phyloP scores from a whole-genome alignment of 2,329 filamentous ascomycete species.

The Camillea tinctor region DNA sequence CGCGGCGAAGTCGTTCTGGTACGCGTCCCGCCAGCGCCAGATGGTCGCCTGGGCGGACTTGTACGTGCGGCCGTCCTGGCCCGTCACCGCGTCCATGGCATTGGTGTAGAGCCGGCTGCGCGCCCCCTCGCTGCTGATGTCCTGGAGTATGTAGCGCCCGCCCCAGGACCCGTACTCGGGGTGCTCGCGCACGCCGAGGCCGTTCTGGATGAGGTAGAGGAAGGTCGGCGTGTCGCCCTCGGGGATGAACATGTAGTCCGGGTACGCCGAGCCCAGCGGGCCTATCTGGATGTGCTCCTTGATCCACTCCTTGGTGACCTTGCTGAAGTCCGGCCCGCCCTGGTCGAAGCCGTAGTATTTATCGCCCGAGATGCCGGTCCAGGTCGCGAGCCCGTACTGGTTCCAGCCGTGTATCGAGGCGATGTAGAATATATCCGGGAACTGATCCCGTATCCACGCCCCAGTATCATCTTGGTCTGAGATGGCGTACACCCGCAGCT shows the following conservation, averaged over 20 bases:
- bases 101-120: conserved; percentile 9
- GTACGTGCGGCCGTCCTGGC: conserved; percentile 11
- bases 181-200: conserved; percentile 40
- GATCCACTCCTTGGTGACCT: conserved; percentile 46
- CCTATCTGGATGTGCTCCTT: conserved; percentile 45
- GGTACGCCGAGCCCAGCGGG: conserved; percentile 37
- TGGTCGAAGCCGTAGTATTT: conserved; percentile 43
- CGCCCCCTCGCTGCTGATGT: conserved; percentile 1
- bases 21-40: conserved; percentile 24
- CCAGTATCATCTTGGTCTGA: conserved; percentile 60
- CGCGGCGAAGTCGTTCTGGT: conserved; percentile 24
- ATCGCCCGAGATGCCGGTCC: conserved; percentile 55
- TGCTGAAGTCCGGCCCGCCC: conserved; percentile 41
- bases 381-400: conserved; percentile 52
- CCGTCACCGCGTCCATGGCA: conserved; percentile 12
- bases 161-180: conserved; percentile 45
- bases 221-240: conserved; percentile 47
- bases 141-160: conserved; percentile 28
- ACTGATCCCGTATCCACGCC: conserved; percentile 53
- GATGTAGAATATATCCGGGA: conserved; percentile 56
- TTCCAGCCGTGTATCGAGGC: conserved; percentile 55
- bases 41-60: conserved; percentile 12
- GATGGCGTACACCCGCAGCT: conserved; percentile 53
- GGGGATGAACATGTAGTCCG: conserved; percentile 42
- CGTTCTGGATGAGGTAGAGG: conserved; percentile 44